Evolutionary conservation across 352 stramenopile genomes (phyloP).

Genomic region (Globisporangium abappressorium): DNA sequence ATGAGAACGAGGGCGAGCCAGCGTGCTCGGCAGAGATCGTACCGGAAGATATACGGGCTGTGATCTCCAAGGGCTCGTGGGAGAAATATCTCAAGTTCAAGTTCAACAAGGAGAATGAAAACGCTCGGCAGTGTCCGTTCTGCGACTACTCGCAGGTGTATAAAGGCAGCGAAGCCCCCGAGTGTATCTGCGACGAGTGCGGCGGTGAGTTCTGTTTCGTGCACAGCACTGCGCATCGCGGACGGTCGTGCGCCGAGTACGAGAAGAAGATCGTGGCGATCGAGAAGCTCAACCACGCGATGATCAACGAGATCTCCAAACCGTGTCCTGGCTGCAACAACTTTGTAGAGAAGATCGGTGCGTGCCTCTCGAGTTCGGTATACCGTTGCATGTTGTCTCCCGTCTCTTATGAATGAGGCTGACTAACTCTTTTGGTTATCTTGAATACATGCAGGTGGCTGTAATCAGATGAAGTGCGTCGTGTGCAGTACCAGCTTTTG

Average conservation of each 20-base stretch:
- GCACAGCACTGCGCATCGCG: conserved; percentile 82
- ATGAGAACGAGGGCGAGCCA: conserved; percentile 26
- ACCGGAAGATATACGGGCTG: conserved; percentile 39
- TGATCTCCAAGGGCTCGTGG: conserved; percentile 52
- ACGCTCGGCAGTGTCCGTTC: conserved; percentile 56
- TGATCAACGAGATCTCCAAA: conserved; percentile 79
- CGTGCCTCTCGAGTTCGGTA: not conserved
- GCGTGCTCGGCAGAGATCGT: conserved; percentile 42
- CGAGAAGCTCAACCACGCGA: conserved; percentile 80
- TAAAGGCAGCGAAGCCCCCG: conserved; percentile 33
- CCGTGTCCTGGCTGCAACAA: conserved; percentile 86
- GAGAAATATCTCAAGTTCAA: conserved; percentile 82
- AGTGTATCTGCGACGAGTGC: conserved; percentile 43
- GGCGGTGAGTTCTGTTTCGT: conserved; percentile 79
- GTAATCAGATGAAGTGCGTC: conserved; percentile 90
- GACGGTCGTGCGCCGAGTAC: conserved; percentile 70
- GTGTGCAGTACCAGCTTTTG: conserved; percentile 85
- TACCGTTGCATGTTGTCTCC: not conserved
- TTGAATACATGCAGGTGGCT: conserved; percentile 43
- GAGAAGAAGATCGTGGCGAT: conserved; percentile 70
- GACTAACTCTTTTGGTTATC: not conserved
- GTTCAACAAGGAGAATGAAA: conserved; percentile 77
- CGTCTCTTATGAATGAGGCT: not conserved
- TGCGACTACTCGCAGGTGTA: conserved; percentile 60
- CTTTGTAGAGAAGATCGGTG: conserved; percentile 85